Percentiles rank a stretch among this genome's conserved stretches.
Evolutionary conservation across 2,329 filamentous ascomycete species (phyloP).

Genomic region (Cordyceps tenuipes): DNA sequence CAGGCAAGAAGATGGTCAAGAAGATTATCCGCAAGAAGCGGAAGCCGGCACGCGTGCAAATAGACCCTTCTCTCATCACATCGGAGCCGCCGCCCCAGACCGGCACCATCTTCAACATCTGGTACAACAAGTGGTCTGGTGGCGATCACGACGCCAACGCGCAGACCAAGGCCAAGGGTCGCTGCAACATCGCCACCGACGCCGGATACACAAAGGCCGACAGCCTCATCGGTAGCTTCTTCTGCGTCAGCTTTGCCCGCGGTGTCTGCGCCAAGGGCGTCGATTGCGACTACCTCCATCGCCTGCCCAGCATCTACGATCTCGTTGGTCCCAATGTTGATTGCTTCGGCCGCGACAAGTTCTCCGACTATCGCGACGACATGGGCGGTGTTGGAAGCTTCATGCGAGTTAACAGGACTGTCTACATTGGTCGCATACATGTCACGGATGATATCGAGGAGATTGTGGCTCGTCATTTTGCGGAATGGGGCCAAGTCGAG

Average conservation of each 20-base stretch:
- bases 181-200: constrained; percentile 79
- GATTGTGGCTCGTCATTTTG: constrained; percentile 86
- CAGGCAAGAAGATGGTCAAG: constrained; percentile 59
- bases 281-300: constrained; percentile 90
- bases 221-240: constrained; percentile 70
- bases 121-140: constrained; percentile 98
- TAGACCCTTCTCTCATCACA: constrained; percentile 75
- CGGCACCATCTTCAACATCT: constrained; percentile 94
- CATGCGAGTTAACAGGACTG: constrained; percentile 83
- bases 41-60: constrained; percentile 80
- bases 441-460: constrained; percentile 97
- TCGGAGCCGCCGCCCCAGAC: constrained; percentile 85
- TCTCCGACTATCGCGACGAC: constrained; percentile 87
- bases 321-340: constrained; percentile 91
- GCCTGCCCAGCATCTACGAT: constrained; percentile 78
- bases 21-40: constrained; percentile 90
- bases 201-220: constrained; percentile 73
- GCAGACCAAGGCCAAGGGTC: constrained; percentile 70
- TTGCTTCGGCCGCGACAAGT: constrained; percentile 83
- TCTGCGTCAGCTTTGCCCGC: constrained; percentile 88
- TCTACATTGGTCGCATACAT: constrained; percentile 91
- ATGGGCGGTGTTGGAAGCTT: constrained; percentile 97
- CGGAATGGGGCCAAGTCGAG: constrained; percentile 93
- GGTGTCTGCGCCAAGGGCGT: constrained; percentile 76
- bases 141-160: constrained; percentile 91